Conservation (phyloP, 305 asterid genomes). For the Fraxinus baroniana region DNA sequence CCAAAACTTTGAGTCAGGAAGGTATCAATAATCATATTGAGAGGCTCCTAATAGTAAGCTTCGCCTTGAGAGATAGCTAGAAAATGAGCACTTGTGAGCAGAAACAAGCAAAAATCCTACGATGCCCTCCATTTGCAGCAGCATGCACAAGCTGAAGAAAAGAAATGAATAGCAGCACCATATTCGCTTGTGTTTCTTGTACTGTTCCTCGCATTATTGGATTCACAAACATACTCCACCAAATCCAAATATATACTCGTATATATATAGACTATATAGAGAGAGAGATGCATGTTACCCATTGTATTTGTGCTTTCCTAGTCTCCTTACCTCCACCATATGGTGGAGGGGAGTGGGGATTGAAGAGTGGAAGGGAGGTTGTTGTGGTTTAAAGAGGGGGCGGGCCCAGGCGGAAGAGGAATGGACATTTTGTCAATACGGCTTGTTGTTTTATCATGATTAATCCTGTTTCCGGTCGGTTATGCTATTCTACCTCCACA, state of each 20-base stretch:
- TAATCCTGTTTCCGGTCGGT: constrained; percentile 24
- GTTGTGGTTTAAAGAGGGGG: constrained; percentile 38
- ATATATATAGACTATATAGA: neutral
- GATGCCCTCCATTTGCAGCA: neutral
- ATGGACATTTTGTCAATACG: constrained; percentile 30
- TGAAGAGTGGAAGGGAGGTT: constrained; percentile 18
- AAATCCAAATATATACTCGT: constrained; percentile 22
- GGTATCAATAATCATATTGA: neutral
- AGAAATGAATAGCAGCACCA: constrained; percentile 7
- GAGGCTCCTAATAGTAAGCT: neutral
- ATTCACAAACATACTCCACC: constrained; percentile 35
- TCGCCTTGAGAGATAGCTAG: neutral
- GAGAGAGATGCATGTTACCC: constrained; percentile 12
- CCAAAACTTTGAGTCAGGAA: neutral
- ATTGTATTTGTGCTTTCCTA: constrained; percentile 13
- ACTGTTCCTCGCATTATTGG: neutral
- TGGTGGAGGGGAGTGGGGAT: constrained; percentile 9
- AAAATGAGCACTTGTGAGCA: neutral
- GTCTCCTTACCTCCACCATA: constrained; percentile 21
- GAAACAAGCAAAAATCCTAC: neutral
- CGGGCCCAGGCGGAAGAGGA: constrained; percentile 31
- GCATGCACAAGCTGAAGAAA: constrained; percentile 10
- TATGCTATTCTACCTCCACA: constrained; percentile 10
- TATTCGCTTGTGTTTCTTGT: constrained; percentile 17
- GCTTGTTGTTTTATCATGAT: neutral